Base-by-base conservation (phyloP, 2,329 filamentous ascomycete species). In the Phaeosphaeriaceae sp. region DNA sequence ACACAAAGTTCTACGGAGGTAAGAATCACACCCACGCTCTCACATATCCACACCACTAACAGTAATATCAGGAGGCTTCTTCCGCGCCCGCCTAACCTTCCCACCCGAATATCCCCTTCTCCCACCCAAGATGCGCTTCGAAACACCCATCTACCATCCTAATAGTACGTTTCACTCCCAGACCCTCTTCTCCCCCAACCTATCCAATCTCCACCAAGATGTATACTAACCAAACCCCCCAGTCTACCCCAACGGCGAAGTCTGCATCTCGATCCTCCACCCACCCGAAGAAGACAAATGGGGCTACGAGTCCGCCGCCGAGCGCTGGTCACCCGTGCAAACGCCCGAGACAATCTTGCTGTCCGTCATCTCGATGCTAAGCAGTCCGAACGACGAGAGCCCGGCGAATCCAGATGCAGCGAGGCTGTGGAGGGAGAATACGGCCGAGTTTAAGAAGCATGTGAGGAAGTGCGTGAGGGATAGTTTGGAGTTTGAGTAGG, bases 231-330 rank as follows among this genome's bases (percentile, higher is more conserved):
- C 25, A 27, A 9, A 27, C 5, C 25, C 9, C 9, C 25, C 49
- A 97, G 93, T 98, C 52, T 98, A 98, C 77, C 86, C 90, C 17
- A 94, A 90, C 76, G 94, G 94, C 63, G 86, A 94, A 19, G 95
- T 98, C 69, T 98, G 94, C 82, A 98, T 98, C 73, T 96, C 92
- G n/a, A 98, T 98, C 81, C 88, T 98, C 1, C 94, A 98, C 79
- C 90, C 94, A 2, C 94, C 94, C 2, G 94, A 95, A 71, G 94
- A 98, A 80, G 94, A 98, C 79, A 95, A 95, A 54, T 97, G 97
- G 82, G 93, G 97, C 83, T 98, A 98, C 85, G 94, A 98, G 80
- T 91, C 94, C 70, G 94, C 95, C 7, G 93, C 91, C 1, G 95
- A 98, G 82, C 89, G 94, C 63, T 98, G 94, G 94, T 94, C 91